Percentiles rank a stretch among this genome's conserved stretches.
These are phyloP conservation scores for Endocarpon pusillum DNA, from an alignment of 495 filamentous ascomycete genomes.

Conservation along the genomic window DNA sequence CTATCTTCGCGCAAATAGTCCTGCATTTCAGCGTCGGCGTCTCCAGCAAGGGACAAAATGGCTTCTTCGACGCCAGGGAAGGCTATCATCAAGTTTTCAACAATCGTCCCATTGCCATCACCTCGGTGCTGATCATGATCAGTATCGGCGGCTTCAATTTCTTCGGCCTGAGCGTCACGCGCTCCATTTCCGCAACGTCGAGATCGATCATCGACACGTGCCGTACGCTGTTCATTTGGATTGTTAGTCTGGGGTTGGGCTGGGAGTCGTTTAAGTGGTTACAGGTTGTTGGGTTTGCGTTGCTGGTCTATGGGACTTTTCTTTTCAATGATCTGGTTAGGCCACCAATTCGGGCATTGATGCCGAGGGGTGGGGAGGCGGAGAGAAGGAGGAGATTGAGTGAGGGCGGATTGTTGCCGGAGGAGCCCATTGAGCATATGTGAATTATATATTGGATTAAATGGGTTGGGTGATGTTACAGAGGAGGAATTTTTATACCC, in stretches of 20 bases:
- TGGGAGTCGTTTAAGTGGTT: slow-evolving; percentile 99
- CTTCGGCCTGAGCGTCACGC: slow-evolving; percentile 87
- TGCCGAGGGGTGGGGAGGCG: slow-evolving; percentile 28
- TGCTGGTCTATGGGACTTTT: slow-evolving; percentile 94
- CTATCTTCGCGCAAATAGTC: slow-evolving; percentile 59
- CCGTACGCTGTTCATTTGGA: slow-evolving; percentile 95
- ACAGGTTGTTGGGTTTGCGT: slow-evolving; percentile 70
- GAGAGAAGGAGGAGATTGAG: slow-evolving; percentile 21
- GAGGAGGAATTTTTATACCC: too few species aligned
- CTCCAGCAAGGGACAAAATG: slow-evolving; percentile 54
- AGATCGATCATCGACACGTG: slow-evolving; percentile 94
- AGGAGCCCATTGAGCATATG: slow-evolving; percentile 70
- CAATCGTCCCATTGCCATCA: slow-evolving; percentile 50
- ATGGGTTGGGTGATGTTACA: too few species aligned
- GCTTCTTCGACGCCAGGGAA: slow-evolving; percentile 79
- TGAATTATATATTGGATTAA: too few species aligned
- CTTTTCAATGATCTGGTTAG: slow-evolving; percentile 84
- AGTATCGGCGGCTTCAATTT: slow-evolving; percentile 98
- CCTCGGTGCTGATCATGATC: slow-evolving; percentile 82
- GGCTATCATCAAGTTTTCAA: slow-evolving; percentile 61
- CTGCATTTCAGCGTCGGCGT: slow-evolving; percentile 60
- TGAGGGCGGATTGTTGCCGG: slow-evolving; percentile 52
- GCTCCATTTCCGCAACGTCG: slow-evolving; percentile 73
- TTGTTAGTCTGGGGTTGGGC: slow-evolving; percentile 78
- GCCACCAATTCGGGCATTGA: slow-evolving; percentile 52